Percentiles rank a stretch among this genome's conserved stretches.
These are phyloP conservation scores for Penicillium goetzii DNA, from an alignment of 495 filamentous ascomycete genomes.

Conservation along the genomic window DNA sequence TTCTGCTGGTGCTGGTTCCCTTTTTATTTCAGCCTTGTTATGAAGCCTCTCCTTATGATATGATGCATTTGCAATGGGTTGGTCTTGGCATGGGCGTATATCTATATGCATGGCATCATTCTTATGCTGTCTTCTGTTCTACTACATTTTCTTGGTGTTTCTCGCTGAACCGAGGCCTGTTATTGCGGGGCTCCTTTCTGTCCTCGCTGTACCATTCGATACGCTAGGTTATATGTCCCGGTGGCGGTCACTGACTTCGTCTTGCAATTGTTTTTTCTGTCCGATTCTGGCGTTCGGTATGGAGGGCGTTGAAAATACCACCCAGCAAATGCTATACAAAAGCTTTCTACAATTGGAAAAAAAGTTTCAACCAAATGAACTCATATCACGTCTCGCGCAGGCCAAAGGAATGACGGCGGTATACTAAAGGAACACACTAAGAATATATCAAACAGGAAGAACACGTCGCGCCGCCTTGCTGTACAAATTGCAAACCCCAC, in stretches of 20 bases:
- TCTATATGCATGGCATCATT: conserved; percentile 19
- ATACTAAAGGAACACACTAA: conserved; percentile 7
- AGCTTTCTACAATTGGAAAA: no score
- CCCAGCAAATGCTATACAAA: no score
- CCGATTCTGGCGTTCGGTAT: no score
- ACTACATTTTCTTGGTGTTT: background rate
- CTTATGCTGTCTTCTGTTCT: background rate
- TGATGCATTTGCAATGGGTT: conserved; percentile 9
- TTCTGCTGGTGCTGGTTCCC: background rate
- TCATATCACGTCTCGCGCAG: background rate
- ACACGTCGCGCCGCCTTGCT: background rate
- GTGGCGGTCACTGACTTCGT: no score
- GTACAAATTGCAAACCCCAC: background rate
- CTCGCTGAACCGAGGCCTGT: background rate
- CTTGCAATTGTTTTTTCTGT: no score
- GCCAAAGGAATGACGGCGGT: background rate
- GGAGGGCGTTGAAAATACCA: no score
- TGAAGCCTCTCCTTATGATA: background rate
- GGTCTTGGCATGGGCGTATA: conserved; percentile 9
- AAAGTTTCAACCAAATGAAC: background rate
- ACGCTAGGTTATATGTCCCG: no score
- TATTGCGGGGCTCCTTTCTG: no score
- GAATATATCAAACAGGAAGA: conserved; percentile 1
- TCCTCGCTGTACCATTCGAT: no score
- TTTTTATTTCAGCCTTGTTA: background rate